phyloP scores from a whole-genome alignment of 768 basidiomycete species.

The Kwoniella dendrophila region DNA sequence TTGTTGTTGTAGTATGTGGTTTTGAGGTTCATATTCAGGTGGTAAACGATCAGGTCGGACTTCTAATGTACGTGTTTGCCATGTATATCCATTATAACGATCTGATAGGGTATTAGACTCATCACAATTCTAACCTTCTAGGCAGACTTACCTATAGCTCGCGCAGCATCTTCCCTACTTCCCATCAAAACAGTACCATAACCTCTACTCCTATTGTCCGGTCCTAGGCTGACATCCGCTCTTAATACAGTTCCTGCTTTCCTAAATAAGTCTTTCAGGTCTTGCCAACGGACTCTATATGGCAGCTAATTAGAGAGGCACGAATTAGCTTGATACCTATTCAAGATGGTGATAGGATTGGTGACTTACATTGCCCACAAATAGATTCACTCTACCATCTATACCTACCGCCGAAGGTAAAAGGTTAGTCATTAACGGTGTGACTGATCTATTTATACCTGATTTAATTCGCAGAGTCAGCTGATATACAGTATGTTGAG shows the following conservation, averaged over 20 bases:
- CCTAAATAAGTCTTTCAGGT: slow-evolving; percentile 95
- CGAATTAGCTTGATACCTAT: too few relatives aligned
- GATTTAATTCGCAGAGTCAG: neutral
- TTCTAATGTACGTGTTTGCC: slow-evolving; percentile 90
- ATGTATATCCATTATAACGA: slow-evolving; percentile 94
- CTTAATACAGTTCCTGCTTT: slow-evolving; percentile 87
- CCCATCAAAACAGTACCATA: slow-evolving; percentile 92
- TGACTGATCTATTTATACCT: slow-evolving; percentile 31
- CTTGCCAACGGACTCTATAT: slow-evolving; percentile 97
- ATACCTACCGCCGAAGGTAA: slow-evolving; percentile 48
- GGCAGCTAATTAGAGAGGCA: slow-evolving; percentile 71
- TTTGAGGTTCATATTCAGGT: slow-evolving; percentile 63
- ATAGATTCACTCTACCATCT: slow-evolving; percentile 92
- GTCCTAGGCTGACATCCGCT: slow-evolving; percentile 75
- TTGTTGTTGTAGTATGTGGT: too few relatives aligned
- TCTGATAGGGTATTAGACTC: slow-evolving; percentile 57
- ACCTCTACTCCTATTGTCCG: slow-evolving; percentile 88
- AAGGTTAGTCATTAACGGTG: slow-evolving; percentile 48
- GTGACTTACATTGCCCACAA: slow-evolving; percentile 84
- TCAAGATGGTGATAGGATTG: too few relatives aligned
- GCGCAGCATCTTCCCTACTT: slow-evolving; percentile 88
- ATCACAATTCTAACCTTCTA: neutral
- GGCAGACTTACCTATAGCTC: slow-evolving; percentile 67
- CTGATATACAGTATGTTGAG: neutral
- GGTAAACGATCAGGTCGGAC: slow-evolving; percentile 84